These are phyloP conservation scores for Cenchrus fungigraminus DNA, from an alignment of 176 grass and related monocot genomes.

Conservation along the genomic window DNA sequence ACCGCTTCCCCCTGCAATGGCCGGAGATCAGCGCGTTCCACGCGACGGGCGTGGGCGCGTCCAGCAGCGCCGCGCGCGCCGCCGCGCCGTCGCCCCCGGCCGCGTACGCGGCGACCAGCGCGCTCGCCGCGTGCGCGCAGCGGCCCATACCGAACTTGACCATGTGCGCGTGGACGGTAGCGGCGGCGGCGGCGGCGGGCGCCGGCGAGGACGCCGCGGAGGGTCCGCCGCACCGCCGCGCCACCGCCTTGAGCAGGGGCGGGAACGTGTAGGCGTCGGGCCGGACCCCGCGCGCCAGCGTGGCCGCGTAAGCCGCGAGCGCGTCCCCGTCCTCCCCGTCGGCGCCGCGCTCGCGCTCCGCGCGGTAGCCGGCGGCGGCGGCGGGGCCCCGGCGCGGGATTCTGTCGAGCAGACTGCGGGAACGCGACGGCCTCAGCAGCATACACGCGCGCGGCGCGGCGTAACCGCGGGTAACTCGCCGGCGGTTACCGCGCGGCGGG, in stretches of 20 bases:
- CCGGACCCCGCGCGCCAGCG: conserved; percentile 58
- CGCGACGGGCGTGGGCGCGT: neutral
- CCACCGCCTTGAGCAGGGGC: conserved; percentile 64
- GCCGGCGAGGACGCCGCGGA: neutral
- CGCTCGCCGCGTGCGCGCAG: conserved; percentile 49
- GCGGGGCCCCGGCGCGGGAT: conserved; percentile 36
- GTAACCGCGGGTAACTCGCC: neutral
- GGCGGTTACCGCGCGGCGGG: too few species aligned
- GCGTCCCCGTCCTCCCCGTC: conserved; percentile 37
- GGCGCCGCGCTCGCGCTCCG: neutral
- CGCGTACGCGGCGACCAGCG: conserved; percentile 65
- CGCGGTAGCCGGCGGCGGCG: neutral
- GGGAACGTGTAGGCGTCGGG: conserved; percentile 78
- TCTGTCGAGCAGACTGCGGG: conserved; percentile 65
- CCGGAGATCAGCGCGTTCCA: conserved; percentile 87
- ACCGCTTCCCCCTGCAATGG: conserved; percentile 43
- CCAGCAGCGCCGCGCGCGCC: conserved; percentile 53
- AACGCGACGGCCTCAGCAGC: neutral
- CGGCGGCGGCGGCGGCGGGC: conserved; percentile 27
- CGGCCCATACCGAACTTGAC: conserved; percentile 63
- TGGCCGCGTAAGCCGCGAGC: conserved; percentile 44
- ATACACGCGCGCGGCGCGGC: neutral
- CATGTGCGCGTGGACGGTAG: conserved; percentile 58
- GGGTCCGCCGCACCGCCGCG: conserved; percentile 25
- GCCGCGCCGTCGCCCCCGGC: conserved; percentile 44